Base-by-base conservation (phyloP, 768 basidiomycete genomes). In the Suillus hirtellus region DNA sequence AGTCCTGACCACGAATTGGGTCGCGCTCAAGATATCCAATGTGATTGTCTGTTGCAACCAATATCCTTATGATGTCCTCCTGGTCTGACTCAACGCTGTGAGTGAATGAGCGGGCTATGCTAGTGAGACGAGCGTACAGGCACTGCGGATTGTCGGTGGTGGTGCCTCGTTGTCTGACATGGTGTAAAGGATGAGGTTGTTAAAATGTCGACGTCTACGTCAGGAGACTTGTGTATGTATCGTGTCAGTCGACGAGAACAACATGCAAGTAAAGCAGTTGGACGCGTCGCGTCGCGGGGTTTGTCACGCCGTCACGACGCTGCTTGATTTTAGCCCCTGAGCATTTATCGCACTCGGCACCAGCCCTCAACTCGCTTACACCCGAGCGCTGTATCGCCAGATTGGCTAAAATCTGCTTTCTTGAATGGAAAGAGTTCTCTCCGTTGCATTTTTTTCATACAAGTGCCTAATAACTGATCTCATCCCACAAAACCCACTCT, bases 21-120 rank as follows among this genome's bases (percentile, higher is more conserved):
- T 99, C 97, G 65, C 94, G 84, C 76, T 99, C 96, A 65, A 90
- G 84, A 77, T 93, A 97, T 0, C 97, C 97, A 65, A 99, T 91
- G 70, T 98, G 96, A 68, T 94, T 96, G 77, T 98, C 96, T 0
- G 96, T 97, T 7, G 96, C 96, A 8, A 98, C 86, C 72, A 98
- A 76, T 69, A 98, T 95, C 65, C 79, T 82, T 64, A 95, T 87
- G 1, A 86, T 92, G 70, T 93, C 84, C 64, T 89, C 84, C 21
- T 80, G 76, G 63, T 79, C 89, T 89, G 62, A 6, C 47, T 21
- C 47, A 31, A 40, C 11, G 24, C 40, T 31, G 40, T 58, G 10
- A 42, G 56, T 31, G 38, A 19, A 31, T 11, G 10, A 31, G 17
- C 27, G 27, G 17, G 9, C 40, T 12, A 58, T 58, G 4, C 40